Percentiles rank a stretch among this genome's conserved stretches.
Conservation (phyloP, 2,329 filamentous ascomycete species). For the Cladosporium velox region DNA sequence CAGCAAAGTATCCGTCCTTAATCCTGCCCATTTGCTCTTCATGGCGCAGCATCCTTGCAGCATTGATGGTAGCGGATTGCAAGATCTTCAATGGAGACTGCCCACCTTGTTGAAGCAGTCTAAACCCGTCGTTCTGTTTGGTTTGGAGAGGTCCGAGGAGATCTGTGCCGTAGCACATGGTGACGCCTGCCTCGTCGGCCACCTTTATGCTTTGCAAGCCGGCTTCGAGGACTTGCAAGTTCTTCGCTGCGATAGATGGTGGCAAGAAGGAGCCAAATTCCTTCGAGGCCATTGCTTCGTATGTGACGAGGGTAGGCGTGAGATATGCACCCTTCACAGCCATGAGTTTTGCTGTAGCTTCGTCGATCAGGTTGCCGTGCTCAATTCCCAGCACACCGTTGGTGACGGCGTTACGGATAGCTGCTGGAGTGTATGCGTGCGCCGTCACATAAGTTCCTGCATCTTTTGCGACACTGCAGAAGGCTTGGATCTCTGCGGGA, state of each 20-base stretch:
- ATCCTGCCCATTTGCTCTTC: slow-evolving; percentile 54
- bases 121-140: slow-evolving; percentile 55
- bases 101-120: slow-evolving; percentile 47
- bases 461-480: slow-evolving; percentile 53
- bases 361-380: slow-evolving; percentile 64
- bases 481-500: slow-evolving; percentile 57
- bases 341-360: slow-evolving; percentile 55
- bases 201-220: slow-evolving; percentile 53
- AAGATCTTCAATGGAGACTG: slow-evolving; percentile 49
- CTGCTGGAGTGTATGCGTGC: slow-evolving; percentile 58
- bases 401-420: slow-evolving; percentile 57
- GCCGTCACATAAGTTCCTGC: slow-evolving; percentile 58
- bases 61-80: slow-evolving; percentile 55
- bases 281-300: slow-evolving; percentile 51
- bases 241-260: slow-evolving; percentile 51
- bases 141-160: slow-evolving; percentile 53
- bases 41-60: slow-evolving; percentile 52
- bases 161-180: slow-evolving; percentile 59
- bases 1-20: slow-evolving; percentile 53
- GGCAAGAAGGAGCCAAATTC: slow-evolving; percentile 50
- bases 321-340: slow-evolving; percentile 52
- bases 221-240: slow-evolving; percentile 50
- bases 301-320: slow-evolving; percentile 57
- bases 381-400: slow-evolving; percentile 60
- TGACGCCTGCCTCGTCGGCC: slow-evolving; percentile 55